Evolutionary conservation across 2,329 filamentous ascomycete species (phyloP), one percentile per base, ranked within the genome.

Genomic region (Botrytis pseudocinerea): DNA sequence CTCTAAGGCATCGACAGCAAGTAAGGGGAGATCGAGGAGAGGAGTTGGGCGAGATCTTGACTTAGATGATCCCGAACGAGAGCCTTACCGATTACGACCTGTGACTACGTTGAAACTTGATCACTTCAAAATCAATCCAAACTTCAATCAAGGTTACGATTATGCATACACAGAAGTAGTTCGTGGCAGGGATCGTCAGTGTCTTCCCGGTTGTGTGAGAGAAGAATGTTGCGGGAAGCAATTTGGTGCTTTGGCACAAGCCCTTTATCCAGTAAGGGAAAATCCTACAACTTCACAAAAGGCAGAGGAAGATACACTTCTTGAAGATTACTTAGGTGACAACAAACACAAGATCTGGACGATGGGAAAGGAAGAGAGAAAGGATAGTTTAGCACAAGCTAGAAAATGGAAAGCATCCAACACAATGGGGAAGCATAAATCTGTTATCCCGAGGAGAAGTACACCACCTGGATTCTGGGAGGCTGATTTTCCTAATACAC

Each of bases 401-500:
- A 91, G 91, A 79, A 91, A 90, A 0, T 88, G 89, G 79, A 85
- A 91, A 66, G 84, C 97, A 75, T 92, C 95, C 1, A 91, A 95
- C 79, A 87, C 88, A 75, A 90, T 89, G 80, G 94, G 94, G 9
- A 93, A 87, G 80, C 95, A 98, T 82, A 87, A 92, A 72, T 88
- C 95, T 77, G 87, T 90, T 42, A 94, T 92, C 81, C 88, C 91
- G 74, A 88, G 94, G 69, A 87, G 88, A 75, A 85, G 84, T 62
- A 93, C 92, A 16, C 95, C 96, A 20, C 93, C 94, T 2, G 95
- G 94, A 0, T 98, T 93, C 80, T 99, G 96, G 96, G 87, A 93
- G 71, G 88, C 92, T 2, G 95, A 97, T 77, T 97, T 99, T 80
- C 95, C 95, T 1, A 90, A 85, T 40, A 98, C 96, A 1, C 96